Percentiles rank a stretch among this genome's conserved stretches.
These are phyloP conservation scores for Vaccinium vitisidaea DNA, from an alignment of 148 eudicot species.

Conservation along the genomic window DNA sequence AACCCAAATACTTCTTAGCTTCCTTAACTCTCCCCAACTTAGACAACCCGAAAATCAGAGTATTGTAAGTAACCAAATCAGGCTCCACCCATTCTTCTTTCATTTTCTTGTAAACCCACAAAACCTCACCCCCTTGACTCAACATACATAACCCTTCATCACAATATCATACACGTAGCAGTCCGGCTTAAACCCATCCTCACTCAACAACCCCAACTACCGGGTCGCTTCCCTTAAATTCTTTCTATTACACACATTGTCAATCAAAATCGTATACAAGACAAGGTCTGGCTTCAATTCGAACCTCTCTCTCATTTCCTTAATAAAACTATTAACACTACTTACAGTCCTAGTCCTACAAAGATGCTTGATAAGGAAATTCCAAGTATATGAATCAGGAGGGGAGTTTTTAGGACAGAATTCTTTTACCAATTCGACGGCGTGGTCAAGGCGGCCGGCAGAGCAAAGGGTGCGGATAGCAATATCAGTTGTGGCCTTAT, in stretches of 20 bases:
- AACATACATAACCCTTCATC: conserved; percentile 81
- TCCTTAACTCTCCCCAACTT: conserved; percentile 79
- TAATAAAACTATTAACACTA: conserved; percentile 52
- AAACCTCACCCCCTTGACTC: conserved; percentile 59
- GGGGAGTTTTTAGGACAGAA: conserved; percentile 40
- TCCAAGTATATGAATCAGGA: conserved; percentile 61
- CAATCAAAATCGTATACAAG: conserved; percentile 84
- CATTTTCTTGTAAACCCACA: conserved; percentile 73
- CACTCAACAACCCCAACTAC: conserved; percentile 51
- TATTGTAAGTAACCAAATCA: conserved; percentile 66
- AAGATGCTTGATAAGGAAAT: conserved; percentile 56
- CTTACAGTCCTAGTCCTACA: conserved; percentile 46
- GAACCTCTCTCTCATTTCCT: conserved; percentile 43
- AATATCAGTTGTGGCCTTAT: conserved; percentile 55
- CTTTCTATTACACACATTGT: conserved; percentile 75
- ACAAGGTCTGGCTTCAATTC: conserved; percentile 62
- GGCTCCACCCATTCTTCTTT: conserved; percentile 70
- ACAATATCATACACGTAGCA: conserved; percentile 71
- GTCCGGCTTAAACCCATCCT: conserved; percentile 81
- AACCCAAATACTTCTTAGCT: conserved; percentile 57
- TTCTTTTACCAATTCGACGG: conserved; percentile 52
- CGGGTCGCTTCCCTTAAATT: conserved; percentile 77
- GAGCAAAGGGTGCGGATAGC: conserved; percentile 58
- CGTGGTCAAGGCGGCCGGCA: conserved; percentile 43
- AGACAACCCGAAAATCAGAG: conserved; percentile 76